phyloP scores from a whole-genome alignment of 331 rosid genomes.

The Dryas integrifolia region DNA sequence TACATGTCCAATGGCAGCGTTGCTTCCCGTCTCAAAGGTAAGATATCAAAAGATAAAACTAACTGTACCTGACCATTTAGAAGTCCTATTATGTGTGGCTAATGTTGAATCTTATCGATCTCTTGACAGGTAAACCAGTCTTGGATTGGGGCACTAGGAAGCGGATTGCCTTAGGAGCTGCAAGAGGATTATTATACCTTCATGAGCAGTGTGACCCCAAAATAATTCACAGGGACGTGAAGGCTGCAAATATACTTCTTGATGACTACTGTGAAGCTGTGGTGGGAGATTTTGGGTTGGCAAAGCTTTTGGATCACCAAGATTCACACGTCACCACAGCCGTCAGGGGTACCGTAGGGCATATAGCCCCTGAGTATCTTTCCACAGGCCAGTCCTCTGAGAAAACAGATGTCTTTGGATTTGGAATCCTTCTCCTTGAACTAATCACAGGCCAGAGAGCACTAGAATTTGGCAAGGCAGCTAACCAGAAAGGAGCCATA shows the following conservation, averaged over 20 bases:
- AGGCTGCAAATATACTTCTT: slow-evolving; percentile 91
- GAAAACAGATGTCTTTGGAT: slow-evolving; percentile 95
- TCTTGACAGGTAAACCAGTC: slow-evolving; percentile 68
- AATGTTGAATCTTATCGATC: slow-evolving; percentile 9
- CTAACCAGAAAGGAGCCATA: slow-evolving; percentile 88
- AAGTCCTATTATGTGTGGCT: not conserved
- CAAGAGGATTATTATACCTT: slow-evolving; percentile 80
- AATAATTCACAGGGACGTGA: slow-evolving; percentile 90
- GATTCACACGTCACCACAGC: slow-evolving; percentile 98
- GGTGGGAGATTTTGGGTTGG: slow-evolving; percentile 95
- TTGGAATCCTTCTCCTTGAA: slow-evolving; percentile 91
- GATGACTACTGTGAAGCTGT: slow-evolving; percentile 91
- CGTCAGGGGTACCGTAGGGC: slow-evolving; percentile 92
- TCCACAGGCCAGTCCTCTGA: slow-evolving; percentile 98
- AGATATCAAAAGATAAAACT: slow-evolving; percentile 14
- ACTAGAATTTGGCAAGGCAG: slow-evolving; percentile 80
- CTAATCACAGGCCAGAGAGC: slow-evolving; percentile 92
- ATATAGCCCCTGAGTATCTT: slow-evolving; percentile 92
- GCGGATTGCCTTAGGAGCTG: slow-evolving; percentile 90
- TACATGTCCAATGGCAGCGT: slow-evolving; percentile 98
- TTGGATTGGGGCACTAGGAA: slow-evolving; percentile 90
- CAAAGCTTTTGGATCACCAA: slow-evolving; percentile 92
- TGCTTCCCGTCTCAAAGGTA: slow-evolving; percentile 94
- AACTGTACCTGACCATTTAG: not conserved
- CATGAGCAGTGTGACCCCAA: slow-evolving; percentile 98